Percentiles rank a stretch among this genome's conserved stretches.
phyloP scores from a whole-genome alignment of 257 asterid species.

The Solanum paucissectum region DNA sequence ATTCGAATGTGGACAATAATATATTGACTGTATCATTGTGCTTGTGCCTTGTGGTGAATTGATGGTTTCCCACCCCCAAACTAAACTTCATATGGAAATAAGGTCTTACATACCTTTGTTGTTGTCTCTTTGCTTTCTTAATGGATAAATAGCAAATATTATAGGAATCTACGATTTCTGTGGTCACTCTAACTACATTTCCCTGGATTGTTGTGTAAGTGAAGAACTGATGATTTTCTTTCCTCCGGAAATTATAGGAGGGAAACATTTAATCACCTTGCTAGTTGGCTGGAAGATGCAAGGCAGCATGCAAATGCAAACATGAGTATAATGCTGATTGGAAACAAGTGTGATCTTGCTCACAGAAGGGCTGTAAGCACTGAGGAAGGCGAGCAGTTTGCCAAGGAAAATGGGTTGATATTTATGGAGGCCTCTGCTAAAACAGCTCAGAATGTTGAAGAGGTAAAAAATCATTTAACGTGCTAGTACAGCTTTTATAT shows the following conservation, averaged over 20 bases:
- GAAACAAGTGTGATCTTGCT: conserved; percentile 66
- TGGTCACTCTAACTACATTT: background rate
- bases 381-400: conserved; percentile 82
- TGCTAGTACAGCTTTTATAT: background rate
- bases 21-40: background rate
- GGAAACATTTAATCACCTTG: conserved; percentile 22
- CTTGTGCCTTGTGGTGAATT: background rate
- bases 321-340: conserved; percentile 71
- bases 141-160: background rate
- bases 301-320: conserved; percentile 65
- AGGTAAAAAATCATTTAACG: background rate
- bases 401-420: conserved; percentile 58
- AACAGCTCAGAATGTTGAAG: conserved; percentile 22
- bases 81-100: background rate
- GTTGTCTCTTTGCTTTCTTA: background rate
- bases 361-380: conserved; percentile 82
- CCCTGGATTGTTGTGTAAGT: background rate
- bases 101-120: background rate
- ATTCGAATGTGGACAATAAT: background rate
- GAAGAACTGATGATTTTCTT: background rate
- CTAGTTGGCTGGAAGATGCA: conserved; percentile 44
- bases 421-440: conserved; percentile 24
- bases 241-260: conserved; percentile 1
- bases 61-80: background rate
- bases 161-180: background rate